phyloP scores from a whole-genome alignment of 768 basidiomycete species.

The Neoboletus magnificus region DNA sequence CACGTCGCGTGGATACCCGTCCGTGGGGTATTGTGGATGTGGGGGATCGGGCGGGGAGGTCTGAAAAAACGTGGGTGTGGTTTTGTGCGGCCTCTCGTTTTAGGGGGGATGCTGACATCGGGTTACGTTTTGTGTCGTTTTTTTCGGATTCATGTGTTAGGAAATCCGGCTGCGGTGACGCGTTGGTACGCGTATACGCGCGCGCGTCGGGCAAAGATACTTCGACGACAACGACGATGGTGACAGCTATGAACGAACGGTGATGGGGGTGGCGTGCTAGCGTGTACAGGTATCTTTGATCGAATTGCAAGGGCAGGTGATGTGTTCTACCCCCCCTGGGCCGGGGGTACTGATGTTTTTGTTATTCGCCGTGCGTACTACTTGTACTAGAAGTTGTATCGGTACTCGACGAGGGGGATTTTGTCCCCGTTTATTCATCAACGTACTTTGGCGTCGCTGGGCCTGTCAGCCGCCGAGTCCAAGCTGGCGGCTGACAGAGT shows the following conservation, averaged over 20 bases:
- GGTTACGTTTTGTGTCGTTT: neutral
- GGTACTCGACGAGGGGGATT: neutral
- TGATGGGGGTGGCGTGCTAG: neutral
- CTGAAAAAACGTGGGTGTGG: neutral
- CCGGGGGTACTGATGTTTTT: neutral
- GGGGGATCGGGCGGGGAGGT: slow-evolving; percentile 14
- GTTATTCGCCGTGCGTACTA: neutral
- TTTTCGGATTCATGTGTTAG: neutral
- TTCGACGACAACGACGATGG: neutral
- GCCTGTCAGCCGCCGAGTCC: neutral
- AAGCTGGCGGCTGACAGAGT: slow-evolving; percentile 3
- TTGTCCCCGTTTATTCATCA: neutral
- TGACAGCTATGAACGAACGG: neutral
- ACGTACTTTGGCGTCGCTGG: neutral
- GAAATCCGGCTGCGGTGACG: neutral
- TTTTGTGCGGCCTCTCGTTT: no score
- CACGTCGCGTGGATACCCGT: neutral
- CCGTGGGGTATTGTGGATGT: slow-evolving; percentile 11
- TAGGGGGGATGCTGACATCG: neutral
- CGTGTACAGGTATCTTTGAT: neutral
- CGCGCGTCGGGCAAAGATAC: neutral
- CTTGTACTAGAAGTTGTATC: neutral
- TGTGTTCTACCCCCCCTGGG: no score
- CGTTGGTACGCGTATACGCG: slow-evolving; percentile 1
- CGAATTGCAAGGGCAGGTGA: neutral